Evolutionary conservation across 148 eudicot species (phyloP).

Genomic region (Rhododendron molle): DNA sequence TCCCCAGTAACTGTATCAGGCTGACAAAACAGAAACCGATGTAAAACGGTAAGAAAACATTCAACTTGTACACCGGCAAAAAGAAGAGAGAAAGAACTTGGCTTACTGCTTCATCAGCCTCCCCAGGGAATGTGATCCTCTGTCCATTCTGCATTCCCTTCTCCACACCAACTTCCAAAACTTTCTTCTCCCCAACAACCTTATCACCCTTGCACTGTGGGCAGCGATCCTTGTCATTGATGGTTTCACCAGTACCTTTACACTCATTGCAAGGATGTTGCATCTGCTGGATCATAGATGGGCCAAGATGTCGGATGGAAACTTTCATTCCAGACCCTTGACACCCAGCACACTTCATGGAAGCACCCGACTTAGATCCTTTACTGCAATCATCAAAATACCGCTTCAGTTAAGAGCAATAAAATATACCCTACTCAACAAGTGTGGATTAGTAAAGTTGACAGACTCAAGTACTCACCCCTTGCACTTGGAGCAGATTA

Average conservation of each 20-base stretch:
- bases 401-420: background rate
- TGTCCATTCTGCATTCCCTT: constrained; percentile 59
- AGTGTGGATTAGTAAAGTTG: background rate
- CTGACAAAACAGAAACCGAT: constrained; percentile 23
- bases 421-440: background rate
- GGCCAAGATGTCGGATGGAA: constrained; percentile 46
- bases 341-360: constrained; percentile 48
- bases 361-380: constrained; percentile 56
- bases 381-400: constrained; percentile 26
- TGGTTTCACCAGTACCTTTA: constrained; percentile 53
- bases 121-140: constrained; percentile 48
- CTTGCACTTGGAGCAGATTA: constrained; percentile 47
- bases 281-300: constrained; percentile 60
- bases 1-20: constrained; percentile 54
- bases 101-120: constrained; percentile 54
- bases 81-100: background rate
- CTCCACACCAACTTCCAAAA: constrained; percentile 44
- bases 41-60: background rate
- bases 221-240: constrained; percentile 50
- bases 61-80: background rate
- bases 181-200: constrained; percentile 50
- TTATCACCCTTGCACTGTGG: constrained; percentile 53
- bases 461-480: constrained; percentile 27
- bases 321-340: constrained; percentile 58
- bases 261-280: constrained; percentile 57